Base-by-base conservation (phyloP, 495 filamentous ascomycete species). In the Cercophora scortea region DNA sequence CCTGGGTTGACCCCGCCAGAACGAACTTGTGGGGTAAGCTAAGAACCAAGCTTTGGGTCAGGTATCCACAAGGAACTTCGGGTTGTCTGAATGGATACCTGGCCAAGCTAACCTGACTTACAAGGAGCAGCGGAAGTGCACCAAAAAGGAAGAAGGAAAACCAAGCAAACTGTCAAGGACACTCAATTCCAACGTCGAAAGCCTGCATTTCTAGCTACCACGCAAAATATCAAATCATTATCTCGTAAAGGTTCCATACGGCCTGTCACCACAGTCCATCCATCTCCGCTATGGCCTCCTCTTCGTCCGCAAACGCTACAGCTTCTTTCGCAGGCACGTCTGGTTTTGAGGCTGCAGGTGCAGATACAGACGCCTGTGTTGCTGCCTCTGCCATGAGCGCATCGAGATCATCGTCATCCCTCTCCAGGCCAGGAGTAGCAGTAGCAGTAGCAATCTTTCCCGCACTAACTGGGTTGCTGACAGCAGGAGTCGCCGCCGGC, bases 241-340 rank as follows among this genome's bases (percentile, higher is more conserved):
- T 25, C 25, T 17, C 10, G n/a, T 2, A 33, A 2, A 12, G n/a
- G 13, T n/a, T 19, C 12, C 25, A 50, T 1, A 35, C 18, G 39
- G 8, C 5, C 25, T 11, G 34, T 75, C 59, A 85, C 80, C 79
- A 85, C 45, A 79, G 61, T 8, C 69, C 80, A 32, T 79, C 79
- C 74, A 88, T 79, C 51, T 78, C 83, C 25, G 75, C 83, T 82
- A 88, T 83, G 4, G 75, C 82, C 46, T 81, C 84, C 71, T 85
- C 79, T 33, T 86, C 85, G 54, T 83, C 83, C 4, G 69, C 76
- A 59, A 75, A 79, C 55, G 34, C 18, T n/a, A 10, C 46, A 25
- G 10, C 16, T n/a, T 54, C 2, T 25, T 25, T 25, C 25, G 25
- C 25, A 25, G 25, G 25, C 25, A 25, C 2, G 25, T 25, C 25